Conservation (phyloP, 2,329 filamentous ascomycete genomes). For the Fusarium pilosicola region DNA sequence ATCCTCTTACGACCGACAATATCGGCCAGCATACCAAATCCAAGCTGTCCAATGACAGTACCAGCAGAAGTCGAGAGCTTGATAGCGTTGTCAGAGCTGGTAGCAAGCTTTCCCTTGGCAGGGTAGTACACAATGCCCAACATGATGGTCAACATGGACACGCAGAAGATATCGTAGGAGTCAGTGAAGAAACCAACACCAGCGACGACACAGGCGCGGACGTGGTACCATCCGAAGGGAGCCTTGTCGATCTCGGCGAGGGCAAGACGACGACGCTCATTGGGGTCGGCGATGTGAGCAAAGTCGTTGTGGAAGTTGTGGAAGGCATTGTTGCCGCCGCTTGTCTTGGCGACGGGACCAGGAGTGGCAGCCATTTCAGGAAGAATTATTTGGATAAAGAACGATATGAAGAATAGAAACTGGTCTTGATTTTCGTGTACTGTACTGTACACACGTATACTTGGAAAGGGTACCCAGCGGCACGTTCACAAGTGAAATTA, state of each 20-base stretch:
- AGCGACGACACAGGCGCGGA: conserved; percentile 79
- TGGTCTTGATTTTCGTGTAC: conserved; percentile 2
- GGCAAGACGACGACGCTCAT: conserved; percentile 81
- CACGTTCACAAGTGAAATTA: conserved; percentile 6
- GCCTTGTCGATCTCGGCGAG: conserved; percentile 86
- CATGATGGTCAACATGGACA: conserved; percentile 78
- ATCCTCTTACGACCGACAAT: conserved; percentile 76
- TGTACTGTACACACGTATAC: neutral
- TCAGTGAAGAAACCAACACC: conserved; percentile 92
- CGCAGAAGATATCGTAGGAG: conserved; percentile 84
- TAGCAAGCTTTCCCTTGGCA: conserved; percentile 67
- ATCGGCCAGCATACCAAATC: conserved; percentile 83
- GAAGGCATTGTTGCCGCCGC: conserved; percentile 75
- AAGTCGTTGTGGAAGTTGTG: conserved; percentile 84
- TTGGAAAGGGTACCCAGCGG: neutral
- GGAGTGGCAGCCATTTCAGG: conserved; percentile 27
- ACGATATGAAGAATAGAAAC: neutral
- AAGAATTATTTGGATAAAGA: neutral
- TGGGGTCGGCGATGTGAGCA: conserved; percentile 71
- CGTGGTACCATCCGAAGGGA: conserved; percentile 85
- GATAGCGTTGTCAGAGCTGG: conserved; percentile 79
- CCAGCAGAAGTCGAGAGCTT: conserved; percentile 87
- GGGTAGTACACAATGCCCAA: conserved; percentile 81
- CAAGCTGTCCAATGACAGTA: conserved; percentile 82
- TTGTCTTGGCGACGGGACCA: conserved; percentile 55